Evolutionary conservation across 495 filamentous ascomycete species (phyloP), one percentile per base, ranked within the genome.

Genomic region (Evernia prunastri): DNA sequence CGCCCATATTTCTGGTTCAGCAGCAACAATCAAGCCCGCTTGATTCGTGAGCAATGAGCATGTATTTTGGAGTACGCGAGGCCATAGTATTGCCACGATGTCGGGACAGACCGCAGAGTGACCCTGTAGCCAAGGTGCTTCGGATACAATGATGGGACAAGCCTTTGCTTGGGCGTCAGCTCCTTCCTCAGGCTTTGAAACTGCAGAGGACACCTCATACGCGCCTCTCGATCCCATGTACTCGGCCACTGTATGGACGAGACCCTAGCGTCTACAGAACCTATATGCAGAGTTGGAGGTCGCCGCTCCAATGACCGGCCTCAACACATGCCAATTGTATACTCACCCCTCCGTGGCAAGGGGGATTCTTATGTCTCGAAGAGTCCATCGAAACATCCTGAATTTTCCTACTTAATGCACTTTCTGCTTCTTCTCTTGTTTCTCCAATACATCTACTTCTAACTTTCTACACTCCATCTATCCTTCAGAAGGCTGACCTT

Each of bases 401-500:
- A 15, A 54, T 20, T 7, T 54, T 33, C 51, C 15, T 54, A 54
- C 17, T 54, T 33, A 33, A 31, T 33, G 51, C 13, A 12, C 23
- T 17, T 27, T 35, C 35, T 40, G 42, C 63, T 51, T 20, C 60
- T 35, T 59, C 25, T 25, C 29, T 6, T 27, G 31, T 10, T 3
- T 42, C 39, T 13, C 17, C 8, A n/a, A 23, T 56, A 10, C 45
- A 39, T 40, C 45, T 37, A 20, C 49, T 27, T 56, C 49, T 43
- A 23, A 56, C 37, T 51, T 42, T 18, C 31, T 40, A 63, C 37
- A 35, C 40, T 31, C 43, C 10, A 23, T 63, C 33, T 51, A 63
- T 47, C 47, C 25, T 57, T 57, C 60, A 31, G 35, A n/a, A 61
- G 66, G 66, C 66, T 56, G 66, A 62, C 47, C 66, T 58, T 67